These are phyloP conservation scores for Yarrowia galli DNA, from an alignment of 1,139 yeast genomes.

Conservation along the genomic window DNA sequence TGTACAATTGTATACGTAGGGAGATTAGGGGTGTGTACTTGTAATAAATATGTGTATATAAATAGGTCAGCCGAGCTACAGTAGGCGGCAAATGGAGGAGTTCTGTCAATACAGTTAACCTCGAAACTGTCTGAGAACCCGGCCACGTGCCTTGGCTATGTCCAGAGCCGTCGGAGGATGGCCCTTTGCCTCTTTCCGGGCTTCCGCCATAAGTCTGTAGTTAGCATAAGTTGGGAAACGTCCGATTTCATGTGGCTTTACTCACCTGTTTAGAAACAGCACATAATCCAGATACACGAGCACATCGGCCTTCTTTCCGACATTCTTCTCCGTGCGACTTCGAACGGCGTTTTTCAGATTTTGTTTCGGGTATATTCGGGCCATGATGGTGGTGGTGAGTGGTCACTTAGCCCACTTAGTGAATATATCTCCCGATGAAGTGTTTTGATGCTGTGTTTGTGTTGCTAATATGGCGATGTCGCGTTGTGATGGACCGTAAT, in stretches of 20 bases:
- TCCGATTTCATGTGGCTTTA: too few species aligned
- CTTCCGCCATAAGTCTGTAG: constrained; percentile 42
- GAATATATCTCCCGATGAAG: too few species aligned
- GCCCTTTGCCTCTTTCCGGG: constrained; percentile 40
- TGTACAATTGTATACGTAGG: too few species aligned
- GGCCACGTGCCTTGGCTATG: constrained; percentile 41
- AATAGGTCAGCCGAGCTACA: not conserved
- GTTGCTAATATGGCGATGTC: not conserved
- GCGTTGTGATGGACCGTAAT: too few species aligned
- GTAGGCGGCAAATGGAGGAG: too few species aligned
- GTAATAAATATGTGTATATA: not conserved
- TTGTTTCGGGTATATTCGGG: constrained; percentile 16
- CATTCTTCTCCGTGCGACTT: not conserved
- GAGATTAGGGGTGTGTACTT: too few species aligned
- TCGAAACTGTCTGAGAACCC: constrained; percentile 42
- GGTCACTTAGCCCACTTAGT: too few species aligned
- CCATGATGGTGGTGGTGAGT: not conserved
- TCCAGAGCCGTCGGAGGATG: constrained; percentile 40
- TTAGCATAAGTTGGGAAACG: not conserved
- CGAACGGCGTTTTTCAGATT: not conserved
- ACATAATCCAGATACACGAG: constrained; percentile 44
- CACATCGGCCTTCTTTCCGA: constrained; percentile 7
- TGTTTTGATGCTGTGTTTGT: too few species aligned
- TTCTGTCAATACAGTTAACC: constrained; percentile 40
- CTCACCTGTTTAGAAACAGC: constrained; percentile 44